Evolutionary conservation across 106 monocot genomes (phyloP), one percentile per base, ranked within the genome.

Genomic region (Allium sativum): DNA sequence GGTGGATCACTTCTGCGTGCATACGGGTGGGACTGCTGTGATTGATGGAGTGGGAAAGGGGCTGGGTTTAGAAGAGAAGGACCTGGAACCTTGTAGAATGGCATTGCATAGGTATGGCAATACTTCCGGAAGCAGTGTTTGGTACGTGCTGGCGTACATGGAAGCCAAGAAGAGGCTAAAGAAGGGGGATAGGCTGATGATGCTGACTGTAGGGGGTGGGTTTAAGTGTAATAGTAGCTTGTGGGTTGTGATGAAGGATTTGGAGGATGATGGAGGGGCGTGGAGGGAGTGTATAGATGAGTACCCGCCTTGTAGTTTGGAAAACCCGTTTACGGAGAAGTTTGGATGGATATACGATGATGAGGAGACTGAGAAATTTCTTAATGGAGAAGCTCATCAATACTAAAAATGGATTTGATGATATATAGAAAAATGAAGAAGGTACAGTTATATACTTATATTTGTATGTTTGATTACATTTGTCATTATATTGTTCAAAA

Each of bases 131-230:
- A 82, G 84, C 68, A 93, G 92, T 71, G 70, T 93, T 9, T 93
- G 92, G 92, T 93, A 93, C 64, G 92, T 93, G n/a, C 64, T 93
- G 13, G 70, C 70, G 3, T 93, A 93, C 79, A 88, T 93, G 88
- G 92, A 93, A 55, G 92, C 76, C 1, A 88, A 93, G 79, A 64
- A 43, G 72, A 72, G 82, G 74, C 64, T 93, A 59, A 70, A 50
- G 58, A 77, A 70, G 62, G 72, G 68, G 12, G 71, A 93, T 21
- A 72, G 72, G 69, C 70, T 88, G 42, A 69, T 87, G 42, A 93
- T 93, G 92, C 59, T 93, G 13, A 77, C 72, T 62, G 82, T 90
- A n/a, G 90, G 90, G 3, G 81, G 76, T 0, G 90, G 90, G 3
- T 90, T 90, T 79, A 90, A 85, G 73, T 90, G 90, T 71, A 90